Evolutionary conservation across 23 red algal species (phyloP).

Genomic region (Gracilaria vermiculophylla): DNA sequence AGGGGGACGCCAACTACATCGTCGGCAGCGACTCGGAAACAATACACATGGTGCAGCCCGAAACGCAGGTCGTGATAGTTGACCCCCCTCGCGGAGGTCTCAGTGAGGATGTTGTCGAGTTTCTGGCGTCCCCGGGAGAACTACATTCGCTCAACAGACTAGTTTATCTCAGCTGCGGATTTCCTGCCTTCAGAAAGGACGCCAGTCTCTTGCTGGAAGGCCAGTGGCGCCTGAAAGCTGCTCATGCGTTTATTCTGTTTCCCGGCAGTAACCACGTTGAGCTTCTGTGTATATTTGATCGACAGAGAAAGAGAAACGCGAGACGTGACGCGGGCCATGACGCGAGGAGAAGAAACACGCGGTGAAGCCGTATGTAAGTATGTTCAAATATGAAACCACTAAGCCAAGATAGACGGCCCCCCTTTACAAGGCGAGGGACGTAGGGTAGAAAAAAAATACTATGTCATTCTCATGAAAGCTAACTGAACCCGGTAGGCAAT

Average conservation of each 20-base stretch:
- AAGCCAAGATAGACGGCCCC: slow-evolving; percentile 4
- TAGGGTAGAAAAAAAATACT: neutral
- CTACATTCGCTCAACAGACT: slow-evolving; percentile 27
- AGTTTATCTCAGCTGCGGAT: slow-evolving; percentile 82
- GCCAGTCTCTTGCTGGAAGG: slow-evolving; percentile 32
- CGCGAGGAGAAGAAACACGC: neutral
- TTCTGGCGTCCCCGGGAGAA: slow-evolving; percentile 1
- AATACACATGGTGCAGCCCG: slow-evolving; percentile 31
- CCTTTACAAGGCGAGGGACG: neutral
- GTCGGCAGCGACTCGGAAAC: slow-evolving; percentile 52
- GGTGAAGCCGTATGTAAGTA: neutral
- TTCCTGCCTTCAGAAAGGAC: slow-evolving; percentile 63
- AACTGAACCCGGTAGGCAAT: neutral
- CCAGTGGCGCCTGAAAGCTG: slow-evolving; percentile 17
- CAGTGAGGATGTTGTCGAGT: slow-evolving; percentile 43
- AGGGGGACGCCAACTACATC: slow-evolving; percentile 20
- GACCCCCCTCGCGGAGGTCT: slow-evolving; percentile 87
- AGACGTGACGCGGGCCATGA: neutral
- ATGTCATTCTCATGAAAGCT: neutral
- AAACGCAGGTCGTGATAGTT: slow-evolving; percentile 60
- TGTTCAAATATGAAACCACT: neutral
- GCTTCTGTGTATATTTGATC: slow-evolving; percentile 42
- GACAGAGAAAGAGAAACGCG: neutral
- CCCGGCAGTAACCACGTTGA: slow-evolving; percentile 62
- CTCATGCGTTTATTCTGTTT: slow-evolving; percentile 51